These are phyloP conservation scores for Heterobasidion irregulare DNA, from an alignment of 1,284 basidiomycete genomes.

Conservation along the genomic window DNA sequence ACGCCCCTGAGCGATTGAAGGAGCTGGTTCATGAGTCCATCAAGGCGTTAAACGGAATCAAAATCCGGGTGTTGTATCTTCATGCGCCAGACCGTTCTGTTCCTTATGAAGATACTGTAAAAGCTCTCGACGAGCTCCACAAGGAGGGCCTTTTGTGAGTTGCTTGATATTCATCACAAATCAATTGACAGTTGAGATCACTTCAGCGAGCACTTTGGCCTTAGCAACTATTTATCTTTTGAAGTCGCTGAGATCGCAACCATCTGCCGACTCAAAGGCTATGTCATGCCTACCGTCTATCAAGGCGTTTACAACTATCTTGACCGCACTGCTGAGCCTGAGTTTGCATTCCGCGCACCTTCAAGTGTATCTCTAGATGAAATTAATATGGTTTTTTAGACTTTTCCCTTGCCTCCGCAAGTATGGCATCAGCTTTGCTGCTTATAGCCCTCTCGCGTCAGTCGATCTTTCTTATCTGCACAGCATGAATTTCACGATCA, in stretches of 20 bases:
- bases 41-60: constrained; percentile 24
- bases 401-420: background rate
- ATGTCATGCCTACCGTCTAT: background rate
- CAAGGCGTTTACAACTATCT: background rate
- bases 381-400: background rate
- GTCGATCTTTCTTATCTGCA: background rate
- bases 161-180: background rate
- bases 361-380: background rate
- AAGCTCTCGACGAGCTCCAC: constrained; percentile 34
- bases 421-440: background rate
- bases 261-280: background rate
- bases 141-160: constrained; percentile 36
- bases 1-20: constrained; percentile 27
- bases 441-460: background rate
- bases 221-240: constrained; percentile 39
- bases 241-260: constrained; percentile 14
- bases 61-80: constrained; percentile 36
- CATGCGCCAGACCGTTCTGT: constrained; percentile 40
- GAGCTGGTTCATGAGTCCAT: constrained; percentile 30
- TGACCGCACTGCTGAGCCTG: background rate
- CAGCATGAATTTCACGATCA: background rate
- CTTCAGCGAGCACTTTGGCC: constrained; percentile 34
- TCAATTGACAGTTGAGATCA: background rate
- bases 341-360: background rate
- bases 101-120: constrained; percentile 35